phyloP scores from a whole-genome alignment of 139 green algal species.

The Dunaliella primolecta region DNA sequence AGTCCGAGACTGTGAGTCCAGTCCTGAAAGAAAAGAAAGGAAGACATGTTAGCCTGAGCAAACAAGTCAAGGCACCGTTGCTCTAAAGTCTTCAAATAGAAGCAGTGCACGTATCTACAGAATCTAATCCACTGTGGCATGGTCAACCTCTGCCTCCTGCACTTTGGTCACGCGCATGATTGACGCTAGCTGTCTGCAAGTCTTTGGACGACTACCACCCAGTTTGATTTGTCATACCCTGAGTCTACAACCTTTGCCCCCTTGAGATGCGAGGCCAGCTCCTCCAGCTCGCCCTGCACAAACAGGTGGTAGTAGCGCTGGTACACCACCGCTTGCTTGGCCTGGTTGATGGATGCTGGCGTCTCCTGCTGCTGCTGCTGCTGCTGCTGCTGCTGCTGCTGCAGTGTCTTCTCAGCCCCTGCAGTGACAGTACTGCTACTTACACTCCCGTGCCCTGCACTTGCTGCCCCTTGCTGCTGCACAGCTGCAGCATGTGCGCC shows the following conservation, averaged over 20 bases:
- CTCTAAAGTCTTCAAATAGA: no score
- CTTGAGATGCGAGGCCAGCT: conserved; percentile 51
- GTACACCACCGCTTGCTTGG: conserved; percentile 83
- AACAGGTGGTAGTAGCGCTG: conserved; percentile 98
- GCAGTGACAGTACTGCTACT: background rate
- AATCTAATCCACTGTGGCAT: no score
- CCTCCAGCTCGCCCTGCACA: conserved; percentile 71
- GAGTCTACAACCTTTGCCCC: conserved; percentile 40
- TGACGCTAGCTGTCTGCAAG: background rate
- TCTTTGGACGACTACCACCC: conserved; percentile 68
- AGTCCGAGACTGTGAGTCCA: no score
- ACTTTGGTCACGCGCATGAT: no score
- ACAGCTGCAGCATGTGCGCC: conserved; percentile 37
- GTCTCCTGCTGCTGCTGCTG: conserved; percentile 1
- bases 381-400: background rate
- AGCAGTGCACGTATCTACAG: no score
- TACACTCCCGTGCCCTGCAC: background rate
- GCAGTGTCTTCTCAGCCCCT: background rate
- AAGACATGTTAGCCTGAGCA: no score
- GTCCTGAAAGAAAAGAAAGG: no score
- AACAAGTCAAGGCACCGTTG: no score
- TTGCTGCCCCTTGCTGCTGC: conserved; percentile 7
- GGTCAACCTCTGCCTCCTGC: no score
- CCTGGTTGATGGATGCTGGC: conserved; percentile 46
- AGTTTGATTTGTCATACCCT: conserved; percentile 90